phyloP scores from a whole-genome alignment of 2,329 filamentous ascomycete species.

The Cladosporium sp. region DNA sequence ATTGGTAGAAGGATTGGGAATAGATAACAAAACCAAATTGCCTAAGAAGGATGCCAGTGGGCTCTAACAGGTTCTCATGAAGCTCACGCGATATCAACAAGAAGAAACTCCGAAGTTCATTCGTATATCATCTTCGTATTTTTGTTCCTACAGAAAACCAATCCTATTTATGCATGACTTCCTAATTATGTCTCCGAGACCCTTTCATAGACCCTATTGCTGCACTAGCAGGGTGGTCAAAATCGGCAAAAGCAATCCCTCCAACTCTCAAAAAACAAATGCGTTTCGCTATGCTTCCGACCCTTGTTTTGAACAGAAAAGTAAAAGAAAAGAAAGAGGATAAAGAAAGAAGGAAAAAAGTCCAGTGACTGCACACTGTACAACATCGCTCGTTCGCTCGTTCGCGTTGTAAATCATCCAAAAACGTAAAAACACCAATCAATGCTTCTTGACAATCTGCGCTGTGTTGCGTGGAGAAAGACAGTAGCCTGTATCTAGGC shows the following conservation, averaged over 20 bases:
- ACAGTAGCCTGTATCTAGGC: neutral
- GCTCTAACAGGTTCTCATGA: no score
- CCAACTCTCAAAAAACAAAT: neutral
- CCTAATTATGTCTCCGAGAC: slow-evolving; percentile 6
- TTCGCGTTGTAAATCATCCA: neutral
- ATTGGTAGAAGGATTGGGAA: no score
- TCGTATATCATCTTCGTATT: no score
- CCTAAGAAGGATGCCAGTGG: no score
- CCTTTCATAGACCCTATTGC: slow-evolving; percentile 7
- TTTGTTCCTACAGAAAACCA: neutral
- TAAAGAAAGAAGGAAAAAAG: neutral
- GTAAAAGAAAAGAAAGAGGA: neutral
- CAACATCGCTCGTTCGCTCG: neutral
- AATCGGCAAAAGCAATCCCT: neutral
- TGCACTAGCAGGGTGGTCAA: slow-evolving; percentile 15
- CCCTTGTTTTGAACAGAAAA: neutral
- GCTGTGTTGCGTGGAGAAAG: neutral
- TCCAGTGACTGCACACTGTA: neutral
- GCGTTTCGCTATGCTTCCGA: slow-evolving; percentile 3
- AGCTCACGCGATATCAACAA: no score
- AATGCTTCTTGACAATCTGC: neutral
- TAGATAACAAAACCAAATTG: no score
- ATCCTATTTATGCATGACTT: slow-evolving; percentile 1
- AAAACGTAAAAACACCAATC: neutral
- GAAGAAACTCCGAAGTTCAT: no score